These are phyloP conservation scores for Fagopyrum homotropicum DNA, from an alignment of 148 eudicot genomes.

Conservation along the genomic window DNA sequence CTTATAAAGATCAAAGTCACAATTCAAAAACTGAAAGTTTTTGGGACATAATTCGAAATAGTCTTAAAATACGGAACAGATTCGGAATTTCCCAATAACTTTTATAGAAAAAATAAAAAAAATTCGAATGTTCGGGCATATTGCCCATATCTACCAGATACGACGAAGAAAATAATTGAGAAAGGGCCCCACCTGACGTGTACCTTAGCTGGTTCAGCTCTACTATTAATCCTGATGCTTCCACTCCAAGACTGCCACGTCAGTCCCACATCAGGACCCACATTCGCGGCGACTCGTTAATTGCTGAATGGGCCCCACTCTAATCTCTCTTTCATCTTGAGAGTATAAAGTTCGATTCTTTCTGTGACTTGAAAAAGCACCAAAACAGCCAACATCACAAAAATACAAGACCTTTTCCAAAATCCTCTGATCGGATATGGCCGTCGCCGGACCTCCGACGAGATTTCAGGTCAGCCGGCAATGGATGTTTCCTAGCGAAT, in stretches of 20 bases:
- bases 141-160: neutral
- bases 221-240: neutral
- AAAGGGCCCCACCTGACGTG: slow-evolving; percentile 11
- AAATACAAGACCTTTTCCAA: neutral
- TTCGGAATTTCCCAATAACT: neutral
- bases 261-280: neutral
- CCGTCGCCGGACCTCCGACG: slow-evolving; percentile 25
- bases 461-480: slow-evolving; percentile 26
- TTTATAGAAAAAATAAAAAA: neutral
- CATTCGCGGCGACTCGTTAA: slow-evolving; percentile 39
- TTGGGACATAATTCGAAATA: too few species aligned
- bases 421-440: slow-evolving; percentile 14
- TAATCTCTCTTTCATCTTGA: too few species aligned
- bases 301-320: slow-evolving; percentile 20
- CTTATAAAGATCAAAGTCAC: too few species aligned
- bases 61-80: too few species aligned
- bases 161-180: slow-evolving; percentile 4
- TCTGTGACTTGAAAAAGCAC: neutral
- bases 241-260: neutral
- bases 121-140: neutral
- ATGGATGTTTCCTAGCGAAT: slow-evolving; percentile 15
- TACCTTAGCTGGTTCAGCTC: slow-evolving; percentile 8
- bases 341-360: slow-evolving; percentile 13
- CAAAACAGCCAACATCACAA: neutral
- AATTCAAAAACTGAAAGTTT: too few species aligned